A percentile compares a stretch with the other conserved stretches of the same genome.
Conservation (phyloP, 2,329 filamentous ascomycete species). For the Aureobasidium pullulans region DNA sequence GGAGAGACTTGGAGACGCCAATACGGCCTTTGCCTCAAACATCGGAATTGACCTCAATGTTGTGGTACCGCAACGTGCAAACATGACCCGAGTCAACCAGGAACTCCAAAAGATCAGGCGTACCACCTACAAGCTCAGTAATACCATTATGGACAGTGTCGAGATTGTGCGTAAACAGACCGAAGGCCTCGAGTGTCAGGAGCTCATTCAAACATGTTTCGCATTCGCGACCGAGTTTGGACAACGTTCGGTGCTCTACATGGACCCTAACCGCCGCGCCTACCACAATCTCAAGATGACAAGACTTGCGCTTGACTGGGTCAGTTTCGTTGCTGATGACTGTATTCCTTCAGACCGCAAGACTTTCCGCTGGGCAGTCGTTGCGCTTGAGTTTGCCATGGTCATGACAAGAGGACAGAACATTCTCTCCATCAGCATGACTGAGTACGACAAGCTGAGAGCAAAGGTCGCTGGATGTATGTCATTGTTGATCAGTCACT, state of each 20-base stretch:
- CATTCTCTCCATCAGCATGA: conserved; percentile 81
- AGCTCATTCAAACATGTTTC: conserved; percentile 95
- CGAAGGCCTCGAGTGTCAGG: conserved; percentile 76
- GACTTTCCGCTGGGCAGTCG: conserved; percentile 95
- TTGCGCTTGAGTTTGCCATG: conserved; percentile 94
- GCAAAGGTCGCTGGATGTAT: conserved; percentile 94
- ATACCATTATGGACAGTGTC: conserved; percentile 98
- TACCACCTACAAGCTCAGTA: conserved; percentile 91
- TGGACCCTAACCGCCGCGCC: conserved; percentile 89
- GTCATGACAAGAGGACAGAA: conserved; percentile 91
- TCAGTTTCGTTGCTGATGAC: conserved; percentile 96
- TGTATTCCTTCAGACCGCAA: conserved; percentile 89
- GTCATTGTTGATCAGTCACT: conserved; percentile 94
- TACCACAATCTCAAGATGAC: conserved; percentile 97
- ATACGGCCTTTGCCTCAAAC: conserved; percentile 69
- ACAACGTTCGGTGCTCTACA: conserved; percentile 85
- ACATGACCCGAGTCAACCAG: conserved; percentile 83
- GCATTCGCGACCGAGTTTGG: conserved; percentile 99
- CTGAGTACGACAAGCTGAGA: conserved; percentile 75
- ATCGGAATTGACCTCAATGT: conserved; percentile 81
- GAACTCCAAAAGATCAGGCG: conserved; percentile 91
- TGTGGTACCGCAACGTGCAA: conserved; percentile 85
- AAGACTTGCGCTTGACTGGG: conserved; percentile 89
- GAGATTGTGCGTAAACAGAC: conserved; percentile 86
- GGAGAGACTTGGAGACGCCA: conserved; percentile 68